Percentiles rank a stretch among this genome's conserved stretches.
These are phyloP conservation scores for Sclerotinia trifoliorum DNA, from an alignment of 2,329 filamentous ascomycete genomes.

Conservation along the genomic window DNA sequence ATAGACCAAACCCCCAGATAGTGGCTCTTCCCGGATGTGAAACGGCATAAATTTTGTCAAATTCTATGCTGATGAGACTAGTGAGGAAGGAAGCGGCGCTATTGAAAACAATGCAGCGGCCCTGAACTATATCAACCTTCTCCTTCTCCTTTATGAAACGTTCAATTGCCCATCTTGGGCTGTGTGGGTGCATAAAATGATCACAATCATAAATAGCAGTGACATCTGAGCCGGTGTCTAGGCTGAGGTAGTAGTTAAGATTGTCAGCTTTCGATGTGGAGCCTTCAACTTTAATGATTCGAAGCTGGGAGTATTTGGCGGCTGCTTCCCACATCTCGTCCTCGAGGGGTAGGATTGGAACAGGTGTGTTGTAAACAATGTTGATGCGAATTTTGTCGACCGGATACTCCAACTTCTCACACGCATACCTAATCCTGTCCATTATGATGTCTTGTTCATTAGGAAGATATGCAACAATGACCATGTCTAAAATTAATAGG, in stretches of 20 bases:
- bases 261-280: constrained; percentile 52
- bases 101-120: constrained; percentile 50
- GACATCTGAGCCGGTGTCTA: constrained; percentile 47
- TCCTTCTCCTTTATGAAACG: constrained; percentile 44
- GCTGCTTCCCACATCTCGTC: constrained; percentile 44
- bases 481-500: constrained; percentile 46
- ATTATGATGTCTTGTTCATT: constrained; percentile 52
- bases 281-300: constrained; percentile 48
- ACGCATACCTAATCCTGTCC: constrained; percentile 47
- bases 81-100: constrained; percentile 45
- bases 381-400: constrained; percentile 48
- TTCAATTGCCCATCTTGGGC: constrained; percentile 49
- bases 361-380: constrained; percentile 51
- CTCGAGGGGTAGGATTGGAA: constrained; percentile 47
- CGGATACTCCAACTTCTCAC: constrained; percentile 49
- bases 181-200: constrained; percentile 51
- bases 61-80: constrained; percentile 50
- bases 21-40: constrained; percentile 49
- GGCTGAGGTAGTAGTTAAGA: constrained; percentile 48
- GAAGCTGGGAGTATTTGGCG: constrained; percentile 43
- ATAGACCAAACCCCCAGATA: constrained; percentile 50
- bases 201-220: constrained; percentile 52
- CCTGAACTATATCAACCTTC: constrained; percentile 49
- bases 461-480: constrained; percentile 51
- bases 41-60: constrained; percentile 53